A percentile compares a stretch with the other conserved stretches of the same genome.
phyloP scores from a whole-genome alignment of 345 rosid species.

The Abelmoschus esculentus region DNA sequence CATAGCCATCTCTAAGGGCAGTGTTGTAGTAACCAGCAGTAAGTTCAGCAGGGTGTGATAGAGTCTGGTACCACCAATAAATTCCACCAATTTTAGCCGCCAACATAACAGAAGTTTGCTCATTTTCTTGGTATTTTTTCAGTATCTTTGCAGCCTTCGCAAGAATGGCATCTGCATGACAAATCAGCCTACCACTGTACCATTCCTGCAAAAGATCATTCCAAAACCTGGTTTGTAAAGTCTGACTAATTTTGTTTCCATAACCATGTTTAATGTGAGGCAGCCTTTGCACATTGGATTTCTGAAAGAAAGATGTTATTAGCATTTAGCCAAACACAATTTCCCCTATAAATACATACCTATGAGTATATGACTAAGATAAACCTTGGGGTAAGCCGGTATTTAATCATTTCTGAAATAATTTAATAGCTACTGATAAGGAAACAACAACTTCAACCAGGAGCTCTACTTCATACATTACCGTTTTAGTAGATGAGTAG shows the following conservation, averaged over 20 bases:
- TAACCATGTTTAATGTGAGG: not conserved
- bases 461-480: not conserved
- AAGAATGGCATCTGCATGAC: conserved; percentile 65
- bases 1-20: conserved; percentile 54
- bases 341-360: not conserved
- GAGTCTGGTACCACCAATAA: conserved; percentile 61
- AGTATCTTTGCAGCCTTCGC: conserved; percentile 49
- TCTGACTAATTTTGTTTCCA: not conserved
- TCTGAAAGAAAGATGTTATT: not conserved
- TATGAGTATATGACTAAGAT: not conserved
- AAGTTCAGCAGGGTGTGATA: conserved; percentile 37
- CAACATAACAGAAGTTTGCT: conserved; percentile 36
- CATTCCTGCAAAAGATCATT: conserved; percentile 41
- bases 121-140: conserved; percentile 37
- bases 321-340: not conserved
- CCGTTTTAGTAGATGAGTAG: conserved; percentile 2
- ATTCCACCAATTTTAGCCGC: conserved; percentile 64
- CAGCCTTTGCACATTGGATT: not conserved
- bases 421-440: not conserved
- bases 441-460: not conserved
- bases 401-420: not conserved
- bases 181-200: conserved; percentile 64
- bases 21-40: conserved; percentile 42
- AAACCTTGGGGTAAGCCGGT: not conserved
- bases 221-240: not conserved